Base-by-base conservation (phyloP, 805 yeast species). In the Nakazawaea peltata region DNA sequence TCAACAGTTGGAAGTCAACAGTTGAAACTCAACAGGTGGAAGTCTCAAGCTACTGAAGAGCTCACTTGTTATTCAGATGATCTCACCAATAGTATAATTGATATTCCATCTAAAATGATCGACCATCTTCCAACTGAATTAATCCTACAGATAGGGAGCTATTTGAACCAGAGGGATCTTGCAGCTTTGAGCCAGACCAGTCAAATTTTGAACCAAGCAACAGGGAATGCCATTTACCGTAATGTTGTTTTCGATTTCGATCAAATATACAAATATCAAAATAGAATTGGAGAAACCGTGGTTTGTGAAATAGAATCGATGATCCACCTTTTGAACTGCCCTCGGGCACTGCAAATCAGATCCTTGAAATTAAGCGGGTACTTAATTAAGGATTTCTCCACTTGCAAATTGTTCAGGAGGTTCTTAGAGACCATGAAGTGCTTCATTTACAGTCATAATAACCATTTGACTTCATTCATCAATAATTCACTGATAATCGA, bases 241-340 rank as follows among this genome's bases (percentile, higher is more conserved):
- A 26, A 15, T 11, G 15, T 37, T 15, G 28, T 35, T 5, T 35
- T 35, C 13, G 34, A 35, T 17, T 35, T 35, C 14, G 39, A 35
- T 14, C 21, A 35, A 22, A 19, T 30, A 5, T 27, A 27, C 19
- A 27, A 27, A 24, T 22, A n/a, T 10, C 12, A 26, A 11, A 12
- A 17, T 9, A 18, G 19, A 15, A 9, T 25, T 14, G 38, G 30
- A 5, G 21, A 12, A 7, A 21, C 22, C 6, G 22, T 26, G 13
- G 19, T 35, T 22, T 26, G 28, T 4, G 17, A 14, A n/a, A 26
- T 35, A 21, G 19, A 26, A 12, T 16, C 28, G 9, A 35, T 35
- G 33, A 35, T 8, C 12, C 14, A 14, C 8, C 26, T 35, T 8
- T 22, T 35, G 14, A 30, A 9, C 13, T 12, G 23, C 17, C 13